phyloP scores from a whole-genome alignment of 768 basidiomycete genomes.

The Suillus plorans region DNA sequence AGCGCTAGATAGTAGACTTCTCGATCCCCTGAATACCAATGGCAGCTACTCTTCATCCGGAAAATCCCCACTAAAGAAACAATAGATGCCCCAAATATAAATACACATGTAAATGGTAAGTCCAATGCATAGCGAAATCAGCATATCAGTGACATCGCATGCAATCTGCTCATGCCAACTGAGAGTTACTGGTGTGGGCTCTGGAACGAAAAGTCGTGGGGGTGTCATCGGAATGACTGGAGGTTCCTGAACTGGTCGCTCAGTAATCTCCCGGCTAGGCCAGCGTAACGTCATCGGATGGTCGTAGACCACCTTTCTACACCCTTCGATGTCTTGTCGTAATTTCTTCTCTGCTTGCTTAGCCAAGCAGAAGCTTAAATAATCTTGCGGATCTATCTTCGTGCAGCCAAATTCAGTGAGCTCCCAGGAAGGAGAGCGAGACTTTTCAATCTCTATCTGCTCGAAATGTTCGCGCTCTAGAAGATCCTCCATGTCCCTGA shows the following conservation, averaged over 20 bases:
- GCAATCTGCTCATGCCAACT: slow-evolving; percentile 20
- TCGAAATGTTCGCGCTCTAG: slow-evolving; percentile 13
- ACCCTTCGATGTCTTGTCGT: slow-evolving; percentile 16
- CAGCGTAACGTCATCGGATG: slow-evolving; percentile 18
- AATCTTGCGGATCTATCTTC: slow-evolving; percentile 25
- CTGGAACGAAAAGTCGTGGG: neutral
- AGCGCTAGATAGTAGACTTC: neutral
- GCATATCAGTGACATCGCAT: slow-evolving; percentile 29
- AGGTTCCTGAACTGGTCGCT: neutral
- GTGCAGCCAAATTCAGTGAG: slow-evolving; percentile 28
- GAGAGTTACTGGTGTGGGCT: slow-evolving; percentile 13
- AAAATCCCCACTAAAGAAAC: slow-evolving; percentile 17
- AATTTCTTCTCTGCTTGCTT: slow-evolving; percentile 27
- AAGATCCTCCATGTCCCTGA: slow-evolving; percentile 19
- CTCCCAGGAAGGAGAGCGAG: slow-evolving; percentile 26
- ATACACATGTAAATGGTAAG: slow-evolving; percentile 27
- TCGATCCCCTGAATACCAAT: neutral
- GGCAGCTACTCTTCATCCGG: neutral
- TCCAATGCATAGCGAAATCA: slow-evolving; percentile 24
- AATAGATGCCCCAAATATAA: slow-evolving; percentile 28
- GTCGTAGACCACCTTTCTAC: slow-evolving; percentile 22
- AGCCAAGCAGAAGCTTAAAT: slow-evolving; percentile 25
- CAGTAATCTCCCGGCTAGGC: slow-evolving; percentile 14
- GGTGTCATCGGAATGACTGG: neutral
- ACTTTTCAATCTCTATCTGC: slow-evolving; percentile 8